Conservation (phyloP, 2,329 filamentous ascomycete species). For the Elsinoe fawcettii region DNA sequence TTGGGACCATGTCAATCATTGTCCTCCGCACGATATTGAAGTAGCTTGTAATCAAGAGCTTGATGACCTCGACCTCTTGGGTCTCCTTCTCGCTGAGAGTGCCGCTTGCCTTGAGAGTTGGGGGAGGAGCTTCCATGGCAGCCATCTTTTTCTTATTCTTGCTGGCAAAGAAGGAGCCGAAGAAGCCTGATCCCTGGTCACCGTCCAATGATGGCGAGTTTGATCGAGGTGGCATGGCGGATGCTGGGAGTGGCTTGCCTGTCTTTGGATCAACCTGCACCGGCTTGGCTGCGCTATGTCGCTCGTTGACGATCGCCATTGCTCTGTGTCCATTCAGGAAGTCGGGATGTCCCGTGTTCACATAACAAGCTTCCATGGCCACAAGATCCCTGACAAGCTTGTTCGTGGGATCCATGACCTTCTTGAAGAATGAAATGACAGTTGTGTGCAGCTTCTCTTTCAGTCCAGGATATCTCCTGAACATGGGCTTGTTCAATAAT, state of each 20-base stretch:
- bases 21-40: constrained; percentile 97
- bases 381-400: constrained; percentile 92
- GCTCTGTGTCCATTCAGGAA: constrained; percentile 95
- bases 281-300: constrained; percentile 71
- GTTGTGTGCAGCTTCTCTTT: constrained; percentile 96
- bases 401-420: constrained; percentile 95
- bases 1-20: constrained; percentile 99
- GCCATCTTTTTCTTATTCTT: constrained; percentile 99
- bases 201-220: constrained; percentile 62
- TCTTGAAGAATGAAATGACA: constrained; percentile 94
- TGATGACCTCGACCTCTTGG: constrained; percentile 97
- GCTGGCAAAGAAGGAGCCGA: constrained; percentile 95
- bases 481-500: constrained; percentile 78
- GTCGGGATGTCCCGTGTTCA: constrained; percentile 97
- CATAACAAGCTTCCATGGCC: constrained; percentile 90
- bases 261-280: constrained; percentile 98
- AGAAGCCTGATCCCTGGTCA: constrained; percentile 61
- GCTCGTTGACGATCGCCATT: constrained; percentile 97
- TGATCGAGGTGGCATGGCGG: constrained; percentile 59
- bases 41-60: constrained; percentile 92
- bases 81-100: constrained; percentile 88
- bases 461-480: constrained; percentile 82
- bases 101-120: constrained; percentile 87
- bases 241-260: constrained; percentile 75
- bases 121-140: constrained; percentile 94